Evolutionary conservation across 140 eudicot species (phyloP).

Genomic region (Ambrosia hybrid): DNA sequence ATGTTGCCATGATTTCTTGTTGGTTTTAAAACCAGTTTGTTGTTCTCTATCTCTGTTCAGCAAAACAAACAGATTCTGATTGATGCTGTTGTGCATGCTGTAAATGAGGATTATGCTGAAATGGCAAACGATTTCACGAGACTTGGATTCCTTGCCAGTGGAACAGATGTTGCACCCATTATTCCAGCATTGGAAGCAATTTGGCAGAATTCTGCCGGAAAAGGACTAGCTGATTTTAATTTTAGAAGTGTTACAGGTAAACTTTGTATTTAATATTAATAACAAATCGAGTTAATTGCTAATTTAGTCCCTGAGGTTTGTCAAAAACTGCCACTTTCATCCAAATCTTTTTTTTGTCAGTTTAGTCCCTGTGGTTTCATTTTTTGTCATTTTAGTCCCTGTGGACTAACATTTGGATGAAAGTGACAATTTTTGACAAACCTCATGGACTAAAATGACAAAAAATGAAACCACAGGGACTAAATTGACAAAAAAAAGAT

Average conservation of each 20-base stretch:
- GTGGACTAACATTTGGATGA: too few relatives aligned
- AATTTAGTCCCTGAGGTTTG: too few relatives aligned
- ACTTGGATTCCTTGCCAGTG: slow-evolving; percentile 93
- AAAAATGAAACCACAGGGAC: too few relatives aligned
- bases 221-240: slow-evolving; percentile 93
- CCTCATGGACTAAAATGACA: too few relatives aligned
- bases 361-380: too few relatives aligned
- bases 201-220: slow-evolving; percentile 94
- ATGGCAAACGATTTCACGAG: slow-evolving; percentile 99
- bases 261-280: not conserved
- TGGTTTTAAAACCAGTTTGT: slow-evolving; percentile 11
- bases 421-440: too few relatives aligned
- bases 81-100: slow-evolving; percentile 99
- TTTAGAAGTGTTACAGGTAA: slow-evolving; percentile 99
- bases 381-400: too few relatives aligned
- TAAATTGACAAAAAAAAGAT: too few relatives aligned
- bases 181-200: slow-evolving; percentile 95
- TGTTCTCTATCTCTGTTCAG: slow-evolving; percentile 43
- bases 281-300: too few relatives aligned
- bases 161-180: slow-evolving; percentile 92
- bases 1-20: not conserved
- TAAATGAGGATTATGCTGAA: slow-evolving; percentile 91
- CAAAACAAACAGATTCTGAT: slow-evolving; percentile 93
- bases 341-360: too few relatives aligned
- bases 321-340: too few relatives aligned